phyloP scores from a whole-genome alignment of 1,139 yeast species.

The Pichia sp. region DNA sequence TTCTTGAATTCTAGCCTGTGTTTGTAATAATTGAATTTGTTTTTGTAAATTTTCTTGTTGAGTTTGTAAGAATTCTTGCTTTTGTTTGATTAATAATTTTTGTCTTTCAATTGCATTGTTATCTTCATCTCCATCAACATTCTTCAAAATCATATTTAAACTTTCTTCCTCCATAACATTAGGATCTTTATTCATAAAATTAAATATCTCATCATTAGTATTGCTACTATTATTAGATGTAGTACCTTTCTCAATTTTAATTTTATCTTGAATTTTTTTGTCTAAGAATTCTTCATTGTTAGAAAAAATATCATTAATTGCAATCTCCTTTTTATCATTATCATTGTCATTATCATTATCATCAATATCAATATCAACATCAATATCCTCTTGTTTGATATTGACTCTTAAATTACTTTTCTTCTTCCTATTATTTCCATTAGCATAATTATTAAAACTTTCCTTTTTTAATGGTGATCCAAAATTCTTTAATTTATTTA shows the following conservation, averaged over 20 bases:
- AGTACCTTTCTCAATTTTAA: background rate
- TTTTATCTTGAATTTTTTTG: no score
- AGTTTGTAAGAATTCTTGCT: slow-evolving; percentile 7
- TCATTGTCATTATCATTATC: background rate
- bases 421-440: background rate
- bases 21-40: slow-evolving; percentile 5
- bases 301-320: slow-evolving; percentile 29
- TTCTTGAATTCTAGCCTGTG: background rate
- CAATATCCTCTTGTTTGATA: background rate
- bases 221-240: background rate
- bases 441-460: background rate
- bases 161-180: slow-evolving; percentile 14
- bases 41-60: slow-evolving; percentile 10
- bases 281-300: background rate
- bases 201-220: slow-evolving; percentile 1
- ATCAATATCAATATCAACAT: background rate
- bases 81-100: slow-evolving; percentile 5
- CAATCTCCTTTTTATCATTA: slow-evolving; percentile 15
- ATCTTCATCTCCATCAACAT: background rate
- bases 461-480: slow-evolving; percentile 18
- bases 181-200: slow-evolving; percentile 4
- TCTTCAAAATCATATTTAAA: slow-evolving; percentile 12
- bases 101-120: slow-evolving; percentile 2
- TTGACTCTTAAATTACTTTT: background rate
- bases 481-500: slow-evolving; percentile 1